These are phyloP conservation scores for Microcos paniculata DNA, from an alignment of 345 rosid genomes.

Conservation along the genomic window DNA sequence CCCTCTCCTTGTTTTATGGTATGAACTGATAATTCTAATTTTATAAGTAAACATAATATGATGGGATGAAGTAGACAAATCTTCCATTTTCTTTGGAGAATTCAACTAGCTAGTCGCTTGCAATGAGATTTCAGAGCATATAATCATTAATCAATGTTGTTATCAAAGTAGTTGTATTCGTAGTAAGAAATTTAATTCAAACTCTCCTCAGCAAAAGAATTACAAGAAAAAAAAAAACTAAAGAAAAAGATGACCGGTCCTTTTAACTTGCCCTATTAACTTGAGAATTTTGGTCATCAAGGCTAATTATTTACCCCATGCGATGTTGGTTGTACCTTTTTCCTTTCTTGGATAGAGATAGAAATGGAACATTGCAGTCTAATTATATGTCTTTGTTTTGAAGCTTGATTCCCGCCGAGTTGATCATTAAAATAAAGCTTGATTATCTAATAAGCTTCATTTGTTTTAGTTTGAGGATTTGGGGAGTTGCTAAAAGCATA, in stretches of 20 bases:
- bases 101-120: neutral
- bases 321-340: too few relatives aligned
- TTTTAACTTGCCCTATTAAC: neutral
- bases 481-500: neutral
- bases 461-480: neutral
- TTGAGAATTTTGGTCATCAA: neutral
- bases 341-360: neutral
- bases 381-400: neutral
- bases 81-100: neutral
- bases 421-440: neutral
- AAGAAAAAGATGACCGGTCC: neutral
- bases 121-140: neutral
- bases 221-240: neutral
- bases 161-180: neutral
- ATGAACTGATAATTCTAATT: neutral
- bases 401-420: neutral
- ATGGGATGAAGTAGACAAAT: neutral
- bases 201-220: too few relatives aligned
- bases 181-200: neutral
- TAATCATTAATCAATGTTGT: neutral
- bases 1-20: neutral
- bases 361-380: neutral
- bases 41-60: neutral
- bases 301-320: neutral
- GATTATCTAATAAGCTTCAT: neutral